phyloP scores from a whole-genome alignment of 306 rosid genomes.

The Potentilla sterilis region DNA sequence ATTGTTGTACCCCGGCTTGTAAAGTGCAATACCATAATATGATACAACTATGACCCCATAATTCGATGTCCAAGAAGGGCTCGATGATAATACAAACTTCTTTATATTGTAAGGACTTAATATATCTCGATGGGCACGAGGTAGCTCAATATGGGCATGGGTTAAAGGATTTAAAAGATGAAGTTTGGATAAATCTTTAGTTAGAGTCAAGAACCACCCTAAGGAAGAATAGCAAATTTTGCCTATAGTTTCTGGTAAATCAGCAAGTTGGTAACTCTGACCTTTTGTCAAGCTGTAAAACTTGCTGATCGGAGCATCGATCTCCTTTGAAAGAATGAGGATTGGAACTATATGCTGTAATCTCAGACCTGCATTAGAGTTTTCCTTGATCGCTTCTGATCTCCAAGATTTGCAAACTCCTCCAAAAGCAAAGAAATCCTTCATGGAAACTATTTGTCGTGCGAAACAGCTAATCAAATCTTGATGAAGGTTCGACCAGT shows the following conservation, averaged over 20 bases:
- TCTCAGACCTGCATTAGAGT: neutral
- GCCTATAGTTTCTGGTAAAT: neutral
- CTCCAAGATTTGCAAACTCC: neutral
- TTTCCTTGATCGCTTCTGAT: neutral
- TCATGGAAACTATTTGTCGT: neutral
- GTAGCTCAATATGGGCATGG: neutral
- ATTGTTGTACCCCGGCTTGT: neutral
- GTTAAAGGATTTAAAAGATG: neutral
- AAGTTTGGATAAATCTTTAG: too few species aligned
- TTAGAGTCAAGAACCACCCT: neutral
- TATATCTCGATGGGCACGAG: neutral
- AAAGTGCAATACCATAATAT: neutral
- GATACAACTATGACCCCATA: neutral
- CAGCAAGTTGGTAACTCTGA: neutral
- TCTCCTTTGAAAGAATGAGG: neutral
- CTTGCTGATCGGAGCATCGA: too few species aligned
- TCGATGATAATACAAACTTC: neutral
- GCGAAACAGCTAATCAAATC: neutral
- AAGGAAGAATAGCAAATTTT: neutral
- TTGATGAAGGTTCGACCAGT: neutral
- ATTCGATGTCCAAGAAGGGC: constrained; percentile 6
- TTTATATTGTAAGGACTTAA: too few species aligned
- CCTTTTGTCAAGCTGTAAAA: neutral
- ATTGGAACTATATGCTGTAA: neutral
- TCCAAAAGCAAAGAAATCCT: neutral